These are phyloP conservation scores for Trichoderma asperellum DNA, from an alignment of 2,329 filamentous ascomycete genomes.

Conservation along the genomic window DNA sequence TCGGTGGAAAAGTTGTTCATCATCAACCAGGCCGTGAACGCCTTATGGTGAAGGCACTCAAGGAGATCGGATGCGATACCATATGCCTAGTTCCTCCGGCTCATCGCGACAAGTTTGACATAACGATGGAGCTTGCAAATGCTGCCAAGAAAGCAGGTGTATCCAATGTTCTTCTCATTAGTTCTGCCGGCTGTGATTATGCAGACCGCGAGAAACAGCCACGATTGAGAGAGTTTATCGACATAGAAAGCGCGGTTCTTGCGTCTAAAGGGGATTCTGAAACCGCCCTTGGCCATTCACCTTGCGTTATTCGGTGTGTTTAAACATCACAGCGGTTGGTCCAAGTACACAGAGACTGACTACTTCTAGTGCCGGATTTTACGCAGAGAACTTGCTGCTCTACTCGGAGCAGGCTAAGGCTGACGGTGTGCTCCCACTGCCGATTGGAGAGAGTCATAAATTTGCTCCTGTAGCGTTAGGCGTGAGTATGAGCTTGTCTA, in stretches of 20 bases:
- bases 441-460: slow-evolving; percentile 52
- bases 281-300: slow-evolving; percentile 46
- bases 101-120: slow-evolving; percentile 51
- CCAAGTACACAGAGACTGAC: neutral
- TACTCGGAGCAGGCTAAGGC: slow-evolving; percentile 51
- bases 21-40: slow-evolving; percentile 48
- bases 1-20: slow-evolving; percentile 49
- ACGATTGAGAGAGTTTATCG: slow-evolving; percentile 54
- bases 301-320: slow-evolving; percentile 50
- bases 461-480: slow-evolving; percentile 55
- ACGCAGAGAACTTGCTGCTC: slow-evolving; percentile 55
- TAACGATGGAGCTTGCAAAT: slow-evolving; percentile 49
- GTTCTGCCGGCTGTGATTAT: slow-evolving; percentile 54
- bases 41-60: slow-evolving; percentile 45
- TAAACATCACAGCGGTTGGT: neutral
- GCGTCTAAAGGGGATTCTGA: slow-evolving; percentile 48
- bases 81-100: slow-evolving; percentile 55
- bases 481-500: slow-evolving; percentile 36
- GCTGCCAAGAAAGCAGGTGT: slow-evolving; percentile 51
- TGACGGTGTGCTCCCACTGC: slow-evolving; percentile 50
- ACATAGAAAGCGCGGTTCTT: slow-evolving; percentile 51
- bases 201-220: slow-evolving; percentile 54
- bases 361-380: slow-evolving; percentile 50
- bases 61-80: slow-evolving; percentile 50
- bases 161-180: slow-evolving; percentile 52